phyloP scores from a whole-genome alignment of 108 stramenopile species.

The Mediolabrus comicus region DNA sequence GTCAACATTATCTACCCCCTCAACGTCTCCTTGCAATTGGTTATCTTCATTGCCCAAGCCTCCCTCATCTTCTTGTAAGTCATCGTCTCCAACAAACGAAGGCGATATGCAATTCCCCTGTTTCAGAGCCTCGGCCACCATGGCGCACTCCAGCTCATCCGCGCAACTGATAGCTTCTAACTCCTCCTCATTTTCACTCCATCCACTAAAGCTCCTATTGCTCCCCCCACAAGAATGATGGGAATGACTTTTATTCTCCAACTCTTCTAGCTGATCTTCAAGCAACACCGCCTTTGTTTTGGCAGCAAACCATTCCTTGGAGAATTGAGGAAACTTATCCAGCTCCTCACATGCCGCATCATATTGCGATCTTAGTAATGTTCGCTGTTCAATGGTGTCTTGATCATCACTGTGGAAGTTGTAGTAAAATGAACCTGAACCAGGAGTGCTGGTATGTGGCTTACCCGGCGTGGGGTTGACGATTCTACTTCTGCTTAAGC shows the following conservation, averaged over 20 bases:
- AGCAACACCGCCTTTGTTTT: slow-evolving; percentile 1
- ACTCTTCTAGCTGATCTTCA: slow-evolving; percentile 10
- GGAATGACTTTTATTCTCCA: not conserved
- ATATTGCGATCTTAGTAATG: not conserved
- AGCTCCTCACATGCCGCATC: not conserved
- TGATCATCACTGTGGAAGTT: not conserved
- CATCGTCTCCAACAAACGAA: not conserved
- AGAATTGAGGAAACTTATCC: slow-evolving; percentile 8
- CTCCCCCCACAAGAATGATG: not conserved
- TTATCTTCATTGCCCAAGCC: not conserved
- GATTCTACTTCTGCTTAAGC: not conserved
- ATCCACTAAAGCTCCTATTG: not conserved
- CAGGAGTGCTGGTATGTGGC: not conserved
- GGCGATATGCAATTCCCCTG: not conserved
- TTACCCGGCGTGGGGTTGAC: not conserved
- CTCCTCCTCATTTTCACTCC: slow-evolving; percentile 26
- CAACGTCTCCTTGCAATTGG: too few species aligned
- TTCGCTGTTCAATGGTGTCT: not conserved
- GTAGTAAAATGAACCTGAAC: not conserved
- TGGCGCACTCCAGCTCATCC: slow-evolving; percentile 17
- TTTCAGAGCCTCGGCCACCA: slow-evolving; percentile 26
- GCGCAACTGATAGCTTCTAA: slow-evolving; percentile 6
- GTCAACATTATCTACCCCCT: not conserved
- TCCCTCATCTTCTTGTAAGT: not conserved
- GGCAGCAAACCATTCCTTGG: slow-evolving; percentile 20